Percentiles rank a stretch among this genome's conserved stretches.
Evolutionary conservation across 768 basidiomycete genomes (phyloP).

Genomic region (Suillus brevipes): DNA sequence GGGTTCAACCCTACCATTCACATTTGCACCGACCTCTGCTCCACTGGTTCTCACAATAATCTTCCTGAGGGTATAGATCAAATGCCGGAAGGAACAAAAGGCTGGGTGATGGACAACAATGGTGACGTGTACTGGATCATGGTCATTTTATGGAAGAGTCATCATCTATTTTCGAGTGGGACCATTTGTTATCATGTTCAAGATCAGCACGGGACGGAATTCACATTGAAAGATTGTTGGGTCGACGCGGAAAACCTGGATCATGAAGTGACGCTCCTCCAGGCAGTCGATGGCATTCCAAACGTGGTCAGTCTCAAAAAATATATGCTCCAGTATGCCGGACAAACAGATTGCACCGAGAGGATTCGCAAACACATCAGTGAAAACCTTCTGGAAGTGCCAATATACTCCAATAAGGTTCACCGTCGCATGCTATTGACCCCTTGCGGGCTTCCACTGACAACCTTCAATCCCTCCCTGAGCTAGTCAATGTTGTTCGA

Average conservation of each 20-base stretch:
- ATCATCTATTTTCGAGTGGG: background rate
- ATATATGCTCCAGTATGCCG: background rate
- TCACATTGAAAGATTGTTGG: background rate
- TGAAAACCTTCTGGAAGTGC: background rate
- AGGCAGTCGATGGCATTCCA: background rate
- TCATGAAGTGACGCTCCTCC: background rate
- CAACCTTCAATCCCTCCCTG: background rate
- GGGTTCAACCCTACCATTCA: background rate
- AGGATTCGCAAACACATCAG: background rate
- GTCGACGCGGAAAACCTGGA: background rate
- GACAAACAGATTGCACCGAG: background rate
- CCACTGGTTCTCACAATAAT: background rate
- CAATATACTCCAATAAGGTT: background rate
- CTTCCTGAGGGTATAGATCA: background rate
- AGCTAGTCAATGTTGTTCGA: background rate
- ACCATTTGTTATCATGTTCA: background rate
- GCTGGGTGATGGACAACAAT: background rate
- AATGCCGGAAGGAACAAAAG: background rate
- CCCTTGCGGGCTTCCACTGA: background rate
- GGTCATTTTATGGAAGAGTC: background rate
- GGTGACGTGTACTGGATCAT: background rate
- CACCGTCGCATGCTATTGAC: background rate
- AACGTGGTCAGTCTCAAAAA: background rate
- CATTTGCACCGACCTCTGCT: background rate
- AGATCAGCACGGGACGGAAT: background rate